Conservation (phyloP, 768 basidiomycete genomes). For the Steccherinum ochraceum region DNA sequence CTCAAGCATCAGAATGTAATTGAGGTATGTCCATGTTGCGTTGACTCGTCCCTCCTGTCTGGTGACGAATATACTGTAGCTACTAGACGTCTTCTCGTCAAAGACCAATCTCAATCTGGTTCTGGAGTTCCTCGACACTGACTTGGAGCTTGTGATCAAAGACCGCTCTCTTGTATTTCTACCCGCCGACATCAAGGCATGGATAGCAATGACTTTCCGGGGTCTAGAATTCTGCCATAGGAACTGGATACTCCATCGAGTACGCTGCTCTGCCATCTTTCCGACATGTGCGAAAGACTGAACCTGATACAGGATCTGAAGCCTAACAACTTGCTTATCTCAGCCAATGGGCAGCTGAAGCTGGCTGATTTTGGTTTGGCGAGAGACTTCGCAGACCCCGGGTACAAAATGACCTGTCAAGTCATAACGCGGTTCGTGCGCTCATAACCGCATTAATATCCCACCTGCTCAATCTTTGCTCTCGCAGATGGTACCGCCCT, state of each 20-base stretch:
- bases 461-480: not conserved
- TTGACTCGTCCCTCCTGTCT: not conserved
- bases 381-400: conserved; percentile 91
- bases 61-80: conserved; percentile 36
- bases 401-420: conserved; percentile 95
- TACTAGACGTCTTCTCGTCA: conserved; percentile 94
- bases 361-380: conserved; percentile 99
- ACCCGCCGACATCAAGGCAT: conserved; percentile 94
- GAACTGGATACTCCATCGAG: conserved; percentile 90
- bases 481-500: conserved; percentile 91
- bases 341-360: conserved; percentile 87
- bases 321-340: conserved; percentile 95
- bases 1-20: conserved; percentile 93
- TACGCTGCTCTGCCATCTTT: conserved; percentile 35
- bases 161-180: conserved; percentile 89
- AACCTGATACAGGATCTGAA: conserved; percentile 76
- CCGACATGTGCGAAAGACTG: not conserved
- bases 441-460: conserved; percentile 1
- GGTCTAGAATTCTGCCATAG: conserved; percentile 98
- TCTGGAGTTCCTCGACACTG: conserved; percentile 92
- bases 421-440: conserved; percentile 88
- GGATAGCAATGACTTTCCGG: conserved; percentile 98
- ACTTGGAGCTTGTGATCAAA: conserved; percentile 95
- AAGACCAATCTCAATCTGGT: conserved; percentile 97
- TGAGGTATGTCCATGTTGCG: conserved; percentile 45